Base-by-base conservation (phyloP, 129 eudicot species). In the Lactuca sativa region DNA sequence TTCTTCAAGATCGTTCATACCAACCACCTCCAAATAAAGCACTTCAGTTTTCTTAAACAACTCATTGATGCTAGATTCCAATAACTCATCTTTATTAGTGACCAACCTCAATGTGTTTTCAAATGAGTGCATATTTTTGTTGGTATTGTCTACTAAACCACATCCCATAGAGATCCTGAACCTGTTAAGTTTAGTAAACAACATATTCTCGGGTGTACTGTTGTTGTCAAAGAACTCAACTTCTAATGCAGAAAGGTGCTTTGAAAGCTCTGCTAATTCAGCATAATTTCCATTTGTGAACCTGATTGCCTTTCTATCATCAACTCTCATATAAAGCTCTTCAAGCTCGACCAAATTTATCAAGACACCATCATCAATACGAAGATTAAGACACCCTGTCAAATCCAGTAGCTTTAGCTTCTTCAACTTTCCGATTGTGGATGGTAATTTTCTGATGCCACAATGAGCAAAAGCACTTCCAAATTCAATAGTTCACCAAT, bases 131-230 rank as follows among this genome's bases (percentile, higher is more conserved):
- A 11, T 32, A 5, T 13, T 4, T 15, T 0, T 9, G 0, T 4
- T n/a, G 5, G 21, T 0, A 9, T 5, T 0, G 0, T 15, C 6
- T 6, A 9, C 3, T 13, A 67, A 67, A 7, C 5, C 0, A 67
- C 72, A 7, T 34, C 72, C 62, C 6, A 67, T 34, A 14, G 52
- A 16, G 9, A 68, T 68, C 73, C 18, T 17, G 52, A 68, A 68
- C 10, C 44, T 68, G 9, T 54, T 3, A 36, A 68, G 73, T 36
- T 68, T n/a, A 6, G 3, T 6, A 17, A 68, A 54, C 4, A 34
- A 54, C 16, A 67, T 8, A n/a, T 52, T 15, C 25, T 33, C 10
- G 0, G 40, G 52, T 8, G 2, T 10, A 4, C 36, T 1, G 0
- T 5, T 54, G 12, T 48, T 8, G 14, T 30, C 44, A 30, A 48